Evolutionary conservation across 2,329 filamentous ascomycete genomes (phyloP), one percentile per base, ranked within the genome.

Genomic region (Xylariomycetidae sp.): DNA sequence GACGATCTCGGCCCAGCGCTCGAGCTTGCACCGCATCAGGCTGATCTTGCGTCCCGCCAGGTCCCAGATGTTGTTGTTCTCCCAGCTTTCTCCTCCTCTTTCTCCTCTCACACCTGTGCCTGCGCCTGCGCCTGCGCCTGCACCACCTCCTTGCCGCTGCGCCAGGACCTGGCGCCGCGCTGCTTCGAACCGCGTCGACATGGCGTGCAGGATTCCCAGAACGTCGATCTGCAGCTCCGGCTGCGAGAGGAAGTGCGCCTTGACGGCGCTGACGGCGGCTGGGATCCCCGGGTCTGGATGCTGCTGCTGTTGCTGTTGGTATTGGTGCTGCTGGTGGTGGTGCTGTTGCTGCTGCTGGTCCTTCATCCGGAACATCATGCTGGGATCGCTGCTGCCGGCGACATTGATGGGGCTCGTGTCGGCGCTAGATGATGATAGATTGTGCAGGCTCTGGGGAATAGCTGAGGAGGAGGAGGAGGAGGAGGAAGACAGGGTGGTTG

Each of bases 1-100:
- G 0, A 70, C 61, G 1, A 68, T 55, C 30, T 72, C 68, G 0
- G 66, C 60, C 63, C 66, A 73, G 12, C 61, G 57, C 31, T 69
- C 66, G 0, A 74, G 42, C 39, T 70, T 72, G 3, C 62, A 53
- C 6, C 61, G 62, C 1, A 65, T 66, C 20, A 72, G 64, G 14
- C 61, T 57, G 1, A 74, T 51, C 27, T 72, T 72, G 23, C 64
- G 59, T 0, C 69, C 63, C 0, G 64, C 66, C 41, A 72, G 52
- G 5, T 66, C 66, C 69, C 69, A 74, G 0, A 71, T 45, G 29
- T 68, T 70, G 32, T 64, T 63, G 9, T 68, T 61, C 33, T 57
- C 57, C 0, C n/a, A n/a, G n/a, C n/a, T n/a, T n/a, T n/a, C n/a
- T n/a, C n/a, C n/a, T n/a, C n/a, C n/a, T n/a, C n/a, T n/a, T n/a